Base-by-base conservation (phyloP, 331 rosid species). In the Cydonia oblonga region DNA sequence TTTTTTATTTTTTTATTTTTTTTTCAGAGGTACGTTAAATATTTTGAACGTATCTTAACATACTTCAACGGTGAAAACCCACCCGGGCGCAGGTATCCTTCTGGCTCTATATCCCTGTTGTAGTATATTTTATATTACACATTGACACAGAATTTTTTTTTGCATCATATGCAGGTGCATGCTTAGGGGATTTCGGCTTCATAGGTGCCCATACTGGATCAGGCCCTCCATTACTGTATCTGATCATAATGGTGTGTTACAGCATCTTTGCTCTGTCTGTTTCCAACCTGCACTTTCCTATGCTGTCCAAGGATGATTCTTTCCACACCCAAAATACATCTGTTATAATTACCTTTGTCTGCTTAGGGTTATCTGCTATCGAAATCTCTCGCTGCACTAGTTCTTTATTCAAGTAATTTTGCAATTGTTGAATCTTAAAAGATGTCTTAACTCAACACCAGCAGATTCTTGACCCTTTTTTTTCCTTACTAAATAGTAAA, bases 201-300 rank as follows among this genome's bases (percentile, higher is more conserved):
- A 89, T 86, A 87, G 97, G 78, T 95, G 99, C 82, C 99, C 97
- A 33, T 95, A 91, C 83, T 95, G 99, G 99, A 88, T 91, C 80
- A 88, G 99, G 85, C 99, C 97, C 58, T 85, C 96, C 57, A 86
- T 95, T 69, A 95, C 99, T 26, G 85, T 95, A 78, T 91, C 96
- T 18, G 87, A 95, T 83, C 93, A 90, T 82, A 90, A 85, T 63
- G 97, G 99, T 95, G 65, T 30, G 84, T 79, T 69, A 13, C 38
- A 56, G 61, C 64, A 68, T 73, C 58, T 49, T n/a, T 69, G 56
- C 22, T 40, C 10, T 14, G 40, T 11, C 69, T 70, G 38, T 20
- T 49, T 22, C 24, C 58, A 33, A 23, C 38, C 24, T 62, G 16
- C 26, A 26, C 61, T 25, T 54, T 54, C 32, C 51, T 70, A 35